A percentile compares a stretch with the other conserved stretches of the same genome.
These are phyloP conservation scores for Chlamydomonas asymmetrica DNA, from an alignment of 139 green algal species.

Conservation along the genomic window DNA sequence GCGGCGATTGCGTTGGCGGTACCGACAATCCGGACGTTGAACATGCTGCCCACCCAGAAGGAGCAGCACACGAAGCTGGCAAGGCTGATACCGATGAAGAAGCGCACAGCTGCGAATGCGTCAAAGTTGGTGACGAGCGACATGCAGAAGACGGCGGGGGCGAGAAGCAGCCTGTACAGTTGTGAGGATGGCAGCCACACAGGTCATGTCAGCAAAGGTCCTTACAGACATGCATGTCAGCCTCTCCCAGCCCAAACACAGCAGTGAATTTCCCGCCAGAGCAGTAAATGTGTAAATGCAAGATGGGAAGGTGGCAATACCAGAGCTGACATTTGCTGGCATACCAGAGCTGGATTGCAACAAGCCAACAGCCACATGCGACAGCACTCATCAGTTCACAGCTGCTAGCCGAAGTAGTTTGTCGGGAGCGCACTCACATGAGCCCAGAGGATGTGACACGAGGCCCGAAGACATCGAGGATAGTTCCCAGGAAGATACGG, in stretches of 20 bases:
- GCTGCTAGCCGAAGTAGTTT: slow-evolving; percentile 12
- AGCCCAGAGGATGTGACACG: too few species aligned
- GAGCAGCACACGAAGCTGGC: slow-evolving; percentile 87
- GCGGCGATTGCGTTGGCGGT: slow-evolving; percentile 87
- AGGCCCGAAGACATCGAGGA: slow-evolving; percentile 82
- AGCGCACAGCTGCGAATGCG: slow-evolving; percentile 46
- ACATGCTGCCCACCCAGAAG: slow-evolving; percentile 90
- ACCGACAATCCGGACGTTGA: slow-evolving; percentile 87
- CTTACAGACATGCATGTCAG: background rate
- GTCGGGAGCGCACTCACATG: slow-evolving; percentile 43
- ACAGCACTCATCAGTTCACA: background rate
- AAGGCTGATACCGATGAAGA: slow-evolving; percentile 81
- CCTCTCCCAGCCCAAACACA: background rate
- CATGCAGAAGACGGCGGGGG: slow-evolving; percentile 75
- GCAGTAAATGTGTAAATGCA: background rate
- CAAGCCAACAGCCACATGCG: background rate
- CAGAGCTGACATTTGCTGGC: background rate
- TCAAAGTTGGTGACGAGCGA: slow-evolving; percentile 75
- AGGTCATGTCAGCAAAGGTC: too few species aligned
- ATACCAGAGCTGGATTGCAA: background rate
- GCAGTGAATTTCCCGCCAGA: background rate
- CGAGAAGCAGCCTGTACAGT: slow-evolving; percentile 59
- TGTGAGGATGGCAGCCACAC: too few species aligned
- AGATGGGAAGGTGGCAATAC: background rate
- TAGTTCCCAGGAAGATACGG: slow-evolving; percentile 66